Conservation (phyloP, 352 stramenopile species). For the Phytophthora cactorum region DNA sequence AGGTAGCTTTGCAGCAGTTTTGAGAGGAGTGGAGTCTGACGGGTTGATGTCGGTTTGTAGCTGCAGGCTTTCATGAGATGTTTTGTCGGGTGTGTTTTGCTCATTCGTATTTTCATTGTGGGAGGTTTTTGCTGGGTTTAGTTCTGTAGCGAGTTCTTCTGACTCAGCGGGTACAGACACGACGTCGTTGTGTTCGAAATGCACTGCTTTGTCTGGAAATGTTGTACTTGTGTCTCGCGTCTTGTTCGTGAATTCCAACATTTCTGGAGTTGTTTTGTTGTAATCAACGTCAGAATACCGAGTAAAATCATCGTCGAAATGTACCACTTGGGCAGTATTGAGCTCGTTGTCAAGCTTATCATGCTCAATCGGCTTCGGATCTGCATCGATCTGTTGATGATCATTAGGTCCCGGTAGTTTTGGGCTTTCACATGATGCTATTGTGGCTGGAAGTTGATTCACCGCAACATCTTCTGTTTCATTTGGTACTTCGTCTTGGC, state of each 20-base stretch:
- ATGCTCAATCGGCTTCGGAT: background rate
- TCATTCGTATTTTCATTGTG: background rate
- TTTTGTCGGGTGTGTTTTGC: background rate
- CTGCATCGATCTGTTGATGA: background rate
- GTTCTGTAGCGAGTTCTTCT: background rate
- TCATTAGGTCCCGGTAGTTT: background rate
- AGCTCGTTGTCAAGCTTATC: background rate
- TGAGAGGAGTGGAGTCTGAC: background rate
- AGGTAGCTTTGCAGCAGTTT: background rate
- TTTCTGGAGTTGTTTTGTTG: background rate
- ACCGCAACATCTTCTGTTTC: conserved; percentile 4
- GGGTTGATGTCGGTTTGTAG: background rate
- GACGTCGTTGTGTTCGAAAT: background rate
- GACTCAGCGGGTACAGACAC: background rate
- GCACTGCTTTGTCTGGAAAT: background rate
- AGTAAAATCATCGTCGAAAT: conserved; percentile 1
- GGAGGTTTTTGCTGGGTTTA: conserved; percentile 3
- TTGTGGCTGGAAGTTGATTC: background rate
- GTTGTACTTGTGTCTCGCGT: background rate
- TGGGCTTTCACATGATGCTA: conserved; percentile 12
- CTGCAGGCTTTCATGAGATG: conserved; percentile 8
- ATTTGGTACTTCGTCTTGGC: background rate
- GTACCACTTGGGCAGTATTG: background rate
- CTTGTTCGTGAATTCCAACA: conserved; percentile 1
- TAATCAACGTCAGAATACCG: background rate